Evolutionary conservation across 2,329 filamentous ascomycete genomes (phyloP).

Genomic region (Exophiala calicioides): DNA sequence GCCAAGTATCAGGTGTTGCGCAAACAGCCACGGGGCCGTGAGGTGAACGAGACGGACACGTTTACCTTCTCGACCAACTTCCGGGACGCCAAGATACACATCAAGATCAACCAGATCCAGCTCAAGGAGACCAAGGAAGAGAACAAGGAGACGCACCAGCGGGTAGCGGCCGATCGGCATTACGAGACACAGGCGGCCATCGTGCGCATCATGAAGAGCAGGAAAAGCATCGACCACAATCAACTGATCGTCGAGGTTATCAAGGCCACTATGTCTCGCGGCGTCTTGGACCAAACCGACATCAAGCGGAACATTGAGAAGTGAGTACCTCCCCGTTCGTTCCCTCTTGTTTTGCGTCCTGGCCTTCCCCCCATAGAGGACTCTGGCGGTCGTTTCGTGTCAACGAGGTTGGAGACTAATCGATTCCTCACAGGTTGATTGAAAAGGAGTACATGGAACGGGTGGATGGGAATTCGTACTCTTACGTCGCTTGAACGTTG

Average conservation of each 20-base stretch:
- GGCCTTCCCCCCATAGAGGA: not conserved
- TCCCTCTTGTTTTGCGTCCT: not conserved
- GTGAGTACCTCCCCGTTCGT: conserved; percentile 51
- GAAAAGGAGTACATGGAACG: conserved; percentile 92
- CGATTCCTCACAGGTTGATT: conserved; percentile 63
- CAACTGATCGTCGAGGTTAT: conserved; percentile 91
- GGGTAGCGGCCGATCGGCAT: conserved; percentile 83
- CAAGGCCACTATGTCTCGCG: conserved; percentile 80
- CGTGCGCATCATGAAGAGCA: conserved; percentile 93
- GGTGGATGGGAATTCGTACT: conserved; percentile 67
- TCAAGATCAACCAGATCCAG: conserved; percentile 99
- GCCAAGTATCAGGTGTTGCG: conserved; percentile 79
- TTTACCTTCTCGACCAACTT: conserved; percentile 82
- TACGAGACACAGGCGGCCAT: conserved; percentile 98
- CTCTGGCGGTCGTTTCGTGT: not conserved
- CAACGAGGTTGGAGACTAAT: too few species aligned
- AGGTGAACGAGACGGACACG: conserved; percentile 75
- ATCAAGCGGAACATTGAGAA: conserved; percentile 98
- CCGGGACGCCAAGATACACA: conserved; percentile 75
- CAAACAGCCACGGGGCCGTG: conserved; percentile 82
- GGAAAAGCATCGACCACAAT: conserved; percentile 82
- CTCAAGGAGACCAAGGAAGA: conserved; percentile 94
- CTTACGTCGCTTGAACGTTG: conserved; percentile 62
- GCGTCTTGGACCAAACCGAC: conserved; percentile 78
- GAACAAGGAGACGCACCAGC: conserved; percentile 89